Base-by-base conservation (phyloP, 371 early-diverging fungal genomes). In the Mortierella sp. region DNA sequence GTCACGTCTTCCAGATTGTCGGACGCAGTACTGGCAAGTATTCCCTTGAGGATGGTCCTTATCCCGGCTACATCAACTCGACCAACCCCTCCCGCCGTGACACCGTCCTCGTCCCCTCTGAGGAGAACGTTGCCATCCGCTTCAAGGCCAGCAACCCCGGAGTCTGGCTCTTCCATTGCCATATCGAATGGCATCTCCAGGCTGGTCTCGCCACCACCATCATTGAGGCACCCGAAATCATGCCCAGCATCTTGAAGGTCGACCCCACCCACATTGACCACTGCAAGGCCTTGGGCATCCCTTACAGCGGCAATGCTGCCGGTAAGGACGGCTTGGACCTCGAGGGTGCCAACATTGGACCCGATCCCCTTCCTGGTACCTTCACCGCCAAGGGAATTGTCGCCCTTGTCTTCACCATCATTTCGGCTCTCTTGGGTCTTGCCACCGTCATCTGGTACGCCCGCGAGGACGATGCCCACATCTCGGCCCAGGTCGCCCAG, bases 161-260 rank as follows among this genome's bases (percentile, higher is more conserved):
- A 10, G 91, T 91, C 11, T 95, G 95, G 96, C 78, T 91, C 70
- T 89, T 95, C 88, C 95, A 96, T 88, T 96, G 96, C 87, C 97
- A 96, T 80, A 94, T 95, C 59, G 93, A 93, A 81, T 95, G 95
- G 95, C 97, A 96, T 89, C 81, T 91, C 50, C 89, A 88, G 51
- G 85, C 94, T 64, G 95, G 95, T 72, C 83, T 94, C 69, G 90
- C 90, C 80, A 79, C 77, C 73, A 83, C 90, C n/a, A 79, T 96
- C 76, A 89, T 95, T 57, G 95, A 93, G 82, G 95, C 94, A 5
- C 95, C 95, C 26, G 88, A 90, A 31, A 14, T 81, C 54, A 84
- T 93, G 46, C 92, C 92, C 21, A 76, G 64, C 34, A 37, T 78
- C 44, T 55, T 79, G 67, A 81, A 75, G 74, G 37, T 81, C 37